A percentile compares a stretch with the other conserved stretches of the same genome.
phyloP scores from a whole-genome alignment of 371 early-diverging fungal genomes.

The Apophysomyces variabilis region DNA sequence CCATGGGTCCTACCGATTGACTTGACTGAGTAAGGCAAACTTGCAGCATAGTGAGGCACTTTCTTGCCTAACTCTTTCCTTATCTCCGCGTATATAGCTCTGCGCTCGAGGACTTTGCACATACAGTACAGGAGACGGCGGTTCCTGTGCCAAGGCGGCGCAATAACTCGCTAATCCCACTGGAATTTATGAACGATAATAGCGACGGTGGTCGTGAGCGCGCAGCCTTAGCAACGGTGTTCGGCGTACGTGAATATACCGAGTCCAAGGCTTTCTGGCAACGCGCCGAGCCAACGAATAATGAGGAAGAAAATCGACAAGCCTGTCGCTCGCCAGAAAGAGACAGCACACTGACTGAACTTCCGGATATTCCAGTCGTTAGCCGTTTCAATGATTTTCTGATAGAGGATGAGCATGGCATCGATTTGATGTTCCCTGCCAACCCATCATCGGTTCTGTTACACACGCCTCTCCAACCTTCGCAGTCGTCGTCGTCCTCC shows the following conservation, averaged over 20 bases:
- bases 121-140: slow-evolving; percentile 29
- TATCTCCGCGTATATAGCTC: slow-evolving; percentile 4
- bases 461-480: slow-evolving; percentile 6
- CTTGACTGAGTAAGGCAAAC: background rate
- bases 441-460: slow-evolving; percentile 33
- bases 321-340: slow-evolving; percentile 9
- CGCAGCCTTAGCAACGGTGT: slow-evolving; percentile 53
- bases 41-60: slow-evolving; percentile 6
- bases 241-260: slow-evolving; percentile 54
- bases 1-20: background rate
- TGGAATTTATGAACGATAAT: slow-evolving; percentile 42
- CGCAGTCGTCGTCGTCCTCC: slow-evolving; percentile 6
- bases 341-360: slow-evolving; percentile 1
- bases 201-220: slow-evolving; percentile 48
- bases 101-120: background rate
- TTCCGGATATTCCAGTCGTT: slow-evolving; percentile 47
- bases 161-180: slow-evolving; percentile 47
- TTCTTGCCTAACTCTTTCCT: slow-evolving; percentile 4
- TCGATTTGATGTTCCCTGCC: slow-evolving; percentile 32
- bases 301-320: slow-evolving; percentile 7
- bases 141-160: slow-evolving; percentile 34
- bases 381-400: slow-evolving; percentile 44
- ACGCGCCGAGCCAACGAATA: slow-evolving; percentile 18
- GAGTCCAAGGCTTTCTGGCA: slow-evolving; percentile 54
- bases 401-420: slow-evolving; percentile 22